Percentiles rank a stretch among this genome's conserved stretches.
Evolutionary conservation across 495 filamentous ascomycete species (phyloP).

Genomic region (Xylaria castorea): DNA sequence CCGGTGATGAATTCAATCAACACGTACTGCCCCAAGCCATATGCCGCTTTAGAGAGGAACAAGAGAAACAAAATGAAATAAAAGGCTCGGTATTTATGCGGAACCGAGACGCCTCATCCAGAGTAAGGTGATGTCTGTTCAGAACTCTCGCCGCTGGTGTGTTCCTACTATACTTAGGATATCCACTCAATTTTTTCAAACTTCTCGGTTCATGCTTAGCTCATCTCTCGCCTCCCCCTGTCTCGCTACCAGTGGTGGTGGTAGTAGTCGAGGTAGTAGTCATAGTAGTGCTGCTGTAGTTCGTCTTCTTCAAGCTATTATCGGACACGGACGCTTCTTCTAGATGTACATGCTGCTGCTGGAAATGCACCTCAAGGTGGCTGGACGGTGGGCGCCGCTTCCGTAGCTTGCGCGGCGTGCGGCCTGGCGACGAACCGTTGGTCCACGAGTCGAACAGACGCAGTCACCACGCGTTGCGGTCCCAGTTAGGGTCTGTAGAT

Average conservation of each 20-base stretch:
- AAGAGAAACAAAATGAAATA: background rate
- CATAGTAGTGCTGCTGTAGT: background rate
- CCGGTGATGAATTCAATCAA: background rate
- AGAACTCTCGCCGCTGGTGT: background rate
- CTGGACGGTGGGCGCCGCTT: conserved; percentile 44
- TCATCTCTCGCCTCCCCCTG: background rate
- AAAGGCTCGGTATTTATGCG: background rate
- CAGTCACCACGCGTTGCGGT: conserved; percentile 76
- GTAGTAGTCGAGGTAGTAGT: background rate
- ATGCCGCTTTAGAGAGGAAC: background rate
- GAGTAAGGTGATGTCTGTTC: background rate
- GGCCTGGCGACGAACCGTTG: conserved; percentile 36
- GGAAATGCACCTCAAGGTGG: conserved; percentile 1
- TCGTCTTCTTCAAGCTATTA: conserved; percentile 3
- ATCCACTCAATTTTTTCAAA: background rate
- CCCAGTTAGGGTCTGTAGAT: conserved; percentile 73
- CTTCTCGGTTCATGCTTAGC: background rate
- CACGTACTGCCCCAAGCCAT: background rate
- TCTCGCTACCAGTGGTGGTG: background rate
- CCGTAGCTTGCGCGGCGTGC: conserved; percentile 54
- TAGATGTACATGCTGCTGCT: conserved; percentile 15
- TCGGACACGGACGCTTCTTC: background rate
- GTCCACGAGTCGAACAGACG: conserved; percentile 44
- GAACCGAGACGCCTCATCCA: conserved; percentile 6
- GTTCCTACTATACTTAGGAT: background rate